These are phyloP conservation scores for Leishmania turanica DNA, from an alignment of 208 protist species.

Conservation along the genomic window DNA sequence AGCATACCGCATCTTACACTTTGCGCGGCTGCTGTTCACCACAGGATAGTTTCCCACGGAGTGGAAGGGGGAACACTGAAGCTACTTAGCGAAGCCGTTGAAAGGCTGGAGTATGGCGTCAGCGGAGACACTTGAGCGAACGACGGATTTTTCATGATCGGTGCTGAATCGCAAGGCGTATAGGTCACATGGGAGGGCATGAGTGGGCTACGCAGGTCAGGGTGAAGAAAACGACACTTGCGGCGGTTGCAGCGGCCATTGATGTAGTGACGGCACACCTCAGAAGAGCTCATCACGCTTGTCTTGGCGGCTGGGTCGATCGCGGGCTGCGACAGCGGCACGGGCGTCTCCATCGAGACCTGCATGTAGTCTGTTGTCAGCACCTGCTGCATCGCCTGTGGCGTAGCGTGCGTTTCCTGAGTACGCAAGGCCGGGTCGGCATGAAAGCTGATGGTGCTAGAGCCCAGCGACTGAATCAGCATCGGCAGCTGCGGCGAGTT, in stretches of 20 bases:
- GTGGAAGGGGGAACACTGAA: neutral
- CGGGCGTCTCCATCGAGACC: neutral
- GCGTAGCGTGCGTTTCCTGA: constrained; percentile 2
- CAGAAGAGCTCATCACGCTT: constrained; percentile 3
- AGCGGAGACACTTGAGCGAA: neutral
- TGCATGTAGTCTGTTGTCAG: neutral
- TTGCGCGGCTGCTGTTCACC: neutral
- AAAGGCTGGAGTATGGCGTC: constrained; percentile 4
- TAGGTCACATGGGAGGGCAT: neutral
- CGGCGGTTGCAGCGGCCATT: constrained; percentile 68
- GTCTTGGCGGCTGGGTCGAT: constrained; percentile 15
- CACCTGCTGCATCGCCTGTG: constrained; percentile 13
- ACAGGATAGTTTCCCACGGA: neutral
- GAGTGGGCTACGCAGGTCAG: constrained; percentile 10
- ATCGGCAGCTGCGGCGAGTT: constrained; percentile 10
- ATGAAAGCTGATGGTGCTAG: constrained; percentile 1
- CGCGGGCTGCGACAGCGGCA: neutral
- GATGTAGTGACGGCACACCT: constrained; percentile 60
- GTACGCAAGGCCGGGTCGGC: neutral
- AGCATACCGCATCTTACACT: neutral
- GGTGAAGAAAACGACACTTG: constrained; percentile 70
- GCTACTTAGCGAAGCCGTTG: constrained; percentile 9
- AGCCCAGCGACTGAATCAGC: constrained; percentile 18
- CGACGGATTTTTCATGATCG: neutral
- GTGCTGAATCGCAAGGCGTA: neutral